These are phyloP conservation scores for Capsella bursapastoris DNA, from an alignment of 345 rosid species.

Conservation along the genomic window DNA sequence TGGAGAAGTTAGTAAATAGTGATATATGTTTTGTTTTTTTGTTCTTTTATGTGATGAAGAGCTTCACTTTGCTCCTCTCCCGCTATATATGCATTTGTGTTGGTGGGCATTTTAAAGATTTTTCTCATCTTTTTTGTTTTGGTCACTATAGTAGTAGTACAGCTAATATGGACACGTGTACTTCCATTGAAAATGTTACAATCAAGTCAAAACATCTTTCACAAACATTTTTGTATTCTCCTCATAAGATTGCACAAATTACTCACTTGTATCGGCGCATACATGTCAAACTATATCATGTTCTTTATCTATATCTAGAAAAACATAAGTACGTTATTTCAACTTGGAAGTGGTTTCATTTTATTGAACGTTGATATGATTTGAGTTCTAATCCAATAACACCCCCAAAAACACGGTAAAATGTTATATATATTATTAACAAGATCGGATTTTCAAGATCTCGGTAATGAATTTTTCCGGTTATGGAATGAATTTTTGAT, in stretches of 20 bases:
- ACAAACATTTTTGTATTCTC: neutral
- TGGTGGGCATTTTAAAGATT: conserved; percentile 28
- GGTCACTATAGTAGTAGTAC: conserved; percentile 7
- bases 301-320: conserved; percentile 8
- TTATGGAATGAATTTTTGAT: no score
- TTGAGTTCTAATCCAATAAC: neutral
- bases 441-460: no score
- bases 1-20: neutral
- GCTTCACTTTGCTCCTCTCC: conserved; percentile 26
- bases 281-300: neutral
- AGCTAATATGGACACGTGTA: conserved; percentile 34
- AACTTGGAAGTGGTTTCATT: conserved; percentile 10
- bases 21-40: conserved; percentile 8
- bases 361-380: neutral
- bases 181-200: conserved; percentile 37
- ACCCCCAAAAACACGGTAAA: neutral
- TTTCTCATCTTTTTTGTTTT: neutral
- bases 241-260: neutral
- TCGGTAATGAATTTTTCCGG: no score
- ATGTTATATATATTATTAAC: no score
- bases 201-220: conserved; percentile 13
- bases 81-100: conserved; percentile 37
- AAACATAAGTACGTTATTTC: conserved; percentile 8
- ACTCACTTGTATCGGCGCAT: neutral
- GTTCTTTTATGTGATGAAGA: neutral